phyloP scores from a whole-genome alignment of 192 early-diverging fungal species.

The Paraglomus occultum region DNA sequence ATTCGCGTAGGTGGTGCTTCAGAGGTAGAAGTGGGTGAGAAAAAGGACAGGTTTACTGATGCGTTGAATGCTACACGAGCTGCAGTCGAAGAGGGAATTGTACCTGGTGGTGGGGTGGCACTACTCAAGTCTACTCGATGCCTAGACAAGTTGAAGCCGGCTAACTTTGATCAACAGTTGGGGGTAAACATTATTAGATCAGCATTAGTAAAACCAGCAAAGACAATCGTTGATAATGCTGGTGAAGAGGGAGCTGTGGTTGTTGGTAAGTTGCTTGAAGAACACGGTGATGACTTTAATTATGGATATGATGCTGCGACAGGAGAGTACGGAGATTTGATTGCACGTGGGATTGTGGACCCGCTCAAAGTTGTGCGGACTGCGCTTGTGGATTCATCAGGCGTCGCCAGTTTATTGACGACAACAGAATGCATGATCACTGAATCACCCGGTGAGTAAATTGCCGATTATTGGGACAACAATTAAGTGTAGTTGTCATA shows the following conservation, averaged over 20 bases:
- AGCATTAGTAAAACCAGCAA: conserved; percentile 90
- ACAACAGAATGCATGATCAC: conserved; percentile 99
- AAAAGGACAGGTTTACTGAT: conserved; percentile 99
- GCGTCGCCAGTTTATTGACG: conserved; percentile 95
- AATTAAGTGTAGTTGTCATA: neutral
- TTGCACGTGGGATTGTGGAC: conserved; percentile 95
- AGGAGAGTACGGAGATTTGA: conserved; percentile 95
- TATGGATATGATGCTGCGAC: conserved; percentile 92
- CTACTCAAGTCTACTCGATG: conserved; percentile 90
- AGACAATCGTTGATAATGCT: conserved; percentile 96
- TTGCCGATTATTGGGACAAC: neutral
- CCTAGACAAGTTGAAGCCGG: conserved; percentile 79
- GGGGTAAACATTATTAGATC: conserved; percentile 95
- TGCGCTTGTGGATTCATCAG: conserved; percentile 92
- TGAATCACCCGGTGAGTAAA: conserved; percentile 76
- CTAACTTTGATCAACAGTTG: conserved; percentile 99
- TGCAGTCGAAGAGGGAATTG: conserved; percentile 98
- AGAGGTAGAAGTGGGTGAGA: conserved; percentile 99
- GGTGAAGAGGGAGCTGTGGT: conserved; percentile 97
- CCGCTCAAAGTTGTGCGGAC: conserved; percentile 99
- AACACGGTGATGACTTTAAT: conserved; percentile 76
- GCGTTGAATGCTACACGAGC: conserved; percentile 98
- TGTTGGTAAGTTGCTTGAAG: conserved; percentile 92
- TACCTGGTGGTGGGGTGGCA: conserved; percentile 97
- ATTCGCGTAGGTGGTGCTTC: conserved; percentile 98